Percentiles rank a stretch among this genome's conserved stretches.
These are phyloP conservation scores for Schizochytrium sp. DNA, from an alignment of 108 stramenopile genomes.

Conservation along the genomic window DNA sequence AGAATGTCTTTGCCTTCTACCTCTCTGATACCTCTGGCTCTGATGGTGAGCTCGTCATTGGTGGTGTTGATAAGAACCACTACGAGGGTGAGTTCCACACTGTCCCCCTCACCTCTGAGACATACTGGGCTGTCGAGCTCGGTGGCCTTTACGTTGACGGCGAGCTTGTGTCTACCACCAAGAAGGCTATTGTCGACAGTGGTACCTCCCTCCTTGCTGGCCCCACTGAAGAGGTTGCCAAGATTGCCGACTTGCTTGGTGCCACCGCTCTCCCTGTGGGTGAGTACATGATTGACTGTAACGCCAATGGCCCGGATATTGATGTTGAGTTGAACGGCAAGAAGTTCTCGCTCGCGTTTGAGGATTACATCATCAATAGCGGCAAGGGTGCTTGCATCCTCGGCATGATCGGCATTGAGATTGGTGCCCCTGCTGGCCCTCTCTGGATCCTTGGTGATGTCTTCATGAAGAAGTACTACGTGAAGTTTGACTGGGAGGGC, in stretches of 20 bases:
- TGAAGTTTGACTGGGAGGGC: constrained; percentile 84
- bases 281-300: constrained; percentile 89
- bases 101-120: constrained; percentile 76
- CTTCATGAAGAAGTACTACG: constrained; percentile 95
- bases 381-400: constrained; percentile 86
- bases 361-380: constrained; percentile 72
- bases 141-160: constrained; percentile 81
- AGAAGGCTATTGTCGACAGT: constrained; percentile 91
- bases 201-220: constrained; percentile 94
- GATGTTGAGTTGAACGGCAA: constrained; percentile 76
- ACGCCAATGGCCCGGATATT: constrained; percentile 67
- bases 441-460: constrained; percentile 96
- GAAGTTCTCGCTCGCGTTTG: constrained; percentile 84
- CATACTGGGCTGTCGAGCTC: constrained; percentile 89
- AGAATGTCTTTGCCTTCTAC: constrained; percentile 93
- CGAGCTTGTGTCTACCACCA: constrained; percentile 60
- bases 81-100: constrained; percentile 79
- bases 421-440: constrained; percentile 81
- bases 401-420: constrained; percentile 91
- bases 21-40: constrained; percentile 79
- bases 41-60: constrained; percentile 94
- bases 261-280: constrained; percentile 86
- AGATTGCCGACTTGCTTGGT: constrained; percentile 83
- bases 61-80: constrained; percentile 83
- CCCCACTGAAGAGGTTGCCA: constrained; percentile 80